Base-by-base conservation (phyloP, 257 asterid genomes). In the Lantana camara region DNA sequence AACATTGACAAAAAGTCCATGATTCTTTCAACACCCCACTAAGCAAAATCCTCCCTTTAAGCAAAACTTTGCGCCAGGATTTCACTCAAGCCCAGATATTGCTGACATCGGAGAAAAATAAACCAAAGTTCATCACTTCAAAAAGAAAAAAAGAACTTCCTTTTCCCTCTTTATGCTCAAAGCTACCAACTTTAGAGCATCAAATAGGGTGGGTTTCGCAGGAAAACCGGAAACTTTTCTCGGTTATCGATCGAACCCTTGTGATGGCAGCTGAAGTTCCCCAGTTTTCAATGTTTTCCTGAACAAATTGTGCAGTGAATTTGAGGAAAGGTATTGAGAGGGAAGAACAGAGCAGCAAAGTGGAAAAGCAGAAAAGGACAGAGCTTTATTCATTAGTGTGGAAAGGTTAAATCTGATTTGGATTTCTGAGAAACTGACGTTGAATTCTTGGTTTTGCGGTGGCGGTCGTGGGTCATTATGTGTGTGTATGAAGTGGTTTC, bases 1-100 rank as follows among this genome's bases (percentile, higher is more conserved):
- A 85, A 77, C 54, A 69, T 57, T 48, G 84, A 79, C 45, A 51
- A 21, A 46, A 77, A 73, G 60, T 51, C 82, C 92, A 85, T 76
- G 17, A 55, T 5, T 23, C 23, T 32, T 59, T 30, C 10, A 57
- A 48, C 46, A 51, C 52, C 63, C 63, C 66, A 59, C 32, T 13
- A 70, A 35, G 73, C 64, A 60, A 82, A 57, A 56, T 60, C 64
- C 51, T 57, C 21, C 60, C 57, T 66, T 54, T n/a, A 30, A 29
- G 55, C 64, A 53, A 24, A 20, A 45, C 9, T 6, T 50, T 64
- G 16, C 48, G 2, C 41, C 4, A 12, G 40, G 30, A 37, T 16
- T 4, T 0, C 6, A 13, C 41, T 14, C 35, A 54, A 9, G 57
- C 23, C 24, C 55, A 42, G 38, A n/a, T 10, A 27, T 19, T 6